phyloP scores from a whole-genome alignment of 495 filamentous ascomycete genomes.

The Penicillium simplicissimum region DNA sequence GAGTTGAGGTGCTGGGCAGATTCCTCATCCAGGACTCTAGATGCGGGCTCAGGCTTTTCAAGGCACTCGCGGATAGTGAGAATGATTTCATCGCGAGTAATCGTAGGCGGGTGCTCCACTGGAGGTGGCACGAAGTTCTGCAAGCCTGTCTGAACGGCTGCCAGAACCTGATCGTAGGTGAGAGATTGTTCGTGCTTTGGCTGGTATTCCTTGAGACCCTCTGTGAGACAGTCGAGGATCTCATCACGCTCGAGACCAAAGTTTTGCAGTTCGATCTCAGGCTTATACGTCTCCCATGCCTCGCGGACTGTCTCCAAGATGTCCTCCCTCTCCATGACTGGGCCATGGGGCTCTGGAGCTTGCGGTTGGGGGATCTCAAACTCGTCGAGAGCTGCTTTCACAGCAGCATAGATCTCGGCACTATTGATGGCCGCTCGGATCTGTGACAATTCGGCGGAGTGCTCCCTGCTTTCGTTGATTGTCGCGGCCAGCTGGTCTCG shows the following conservation, averaged over 20 bases:
- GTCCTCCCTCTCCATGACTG: constrained; percentile 67
- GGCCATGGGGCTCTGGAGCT: constrained; percentile 33
- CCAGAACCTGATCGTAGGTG: constrained; percentile 75
- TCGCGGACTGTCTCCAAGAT: constrained; percentile 83
- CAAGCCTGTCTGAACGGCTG: constrained; percentile 78
- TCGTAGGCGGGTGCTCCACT: constrained; percentile 61
- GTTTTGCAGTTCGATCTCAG: constrained; percentile 85
- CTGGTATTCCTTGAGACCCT: constrained; percentile 77
- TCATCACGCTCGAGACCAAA: constrained; percentile 87
- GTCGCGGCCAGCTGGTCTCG: constrained; percentile 75
- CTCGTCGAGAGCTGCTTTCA: constrained; percentile 76
- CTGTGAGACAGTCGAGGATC: constrained; percentile 76
- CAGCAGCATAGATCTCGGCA: constrained; percentile 76
- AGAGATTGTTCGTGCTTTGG: constrained; percentile 58
- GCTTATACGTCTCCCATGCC: constrained; percentile 88
- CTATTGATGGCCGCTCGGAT: constrained; percentile 62
- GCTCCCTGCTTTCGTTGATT: constrained; percentile 70
- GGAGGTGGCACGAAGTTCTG: constrained; percentile 73
- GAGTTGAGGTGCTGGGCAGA: constrained; percentile 24
- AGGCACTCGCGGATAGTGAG: constrained; percentile 47
- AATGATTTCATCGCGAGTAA: constrained; percentile 55
- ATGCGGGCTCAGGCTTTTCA: constrained; percentile 41
- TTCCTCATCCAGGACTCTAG: constrained; percentile 19
- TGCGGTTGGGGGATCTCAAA: constrained; percentile 43
- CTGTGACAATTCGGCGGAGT: constrained; percentile 55